Percentiles rank a stretch among this genome's conserved stretches.
Conservation (phyloP, 1,284 basidiomycete genomes). For the Marasmius sp. region DNA sequence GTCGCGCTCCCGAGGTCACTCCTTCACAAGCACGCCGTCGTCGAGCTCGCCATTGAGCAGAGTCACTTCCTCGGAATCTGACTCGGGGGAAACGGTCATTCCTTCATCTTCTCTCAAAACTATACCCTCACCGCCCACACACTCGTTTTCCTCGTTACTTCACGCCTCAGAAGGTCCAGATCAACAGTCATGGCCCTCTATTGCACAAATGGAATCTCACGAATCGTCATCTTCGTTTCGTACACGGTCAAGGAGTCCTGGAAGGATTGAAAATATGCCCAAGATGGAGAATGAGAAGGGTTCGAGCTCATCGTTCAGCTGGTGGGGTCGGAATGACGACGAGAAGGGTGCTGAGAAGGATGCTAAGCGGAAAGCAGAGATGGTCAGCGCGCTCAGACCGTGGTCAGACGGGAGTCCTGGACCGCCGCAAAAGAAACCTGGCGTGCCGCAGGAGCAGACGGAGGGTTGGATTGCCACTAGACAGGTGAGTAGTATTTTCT, state of each 20-base stretch:
- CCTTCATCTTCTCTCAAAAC: neutral
- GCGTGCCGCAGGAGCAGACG: constrained; percentile 48
- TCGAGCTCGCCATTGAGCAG: constrained; percentile 5
- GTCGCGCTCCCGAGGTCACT: neutral
- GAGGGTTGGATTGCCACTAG: constrained; percentile 48
- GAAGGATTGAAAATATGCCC: neutral
- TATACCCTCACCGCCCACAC: neutral
- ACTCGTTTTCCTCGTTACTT: neutral
- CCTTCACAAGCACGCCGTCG: neutral
- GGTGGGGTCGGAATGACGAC: neutral
- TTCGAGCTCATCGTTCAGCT: neutral
- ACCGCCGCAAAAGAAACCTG: constrained; percentile 27
- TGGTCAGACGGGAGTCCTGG: constrained; percentile 4
- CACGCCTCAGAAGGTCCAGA: neutral
- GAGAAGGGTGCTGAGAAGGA: neutral
- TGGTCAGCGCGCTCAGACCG: neutral
- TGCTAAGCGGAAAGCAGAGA: neutral
- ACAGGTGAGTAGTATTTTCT: constrained; percentile 34
- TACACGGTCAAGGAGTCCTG: constrained; percentile 1
- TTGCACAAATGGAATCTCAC: neutral
- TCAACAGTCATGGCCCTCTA: no score
- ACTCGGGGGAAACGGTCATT: neutral
- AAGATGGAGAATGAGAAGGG: neutral
- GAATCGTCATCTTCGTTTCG: neutral
- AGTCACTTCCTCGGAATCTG: neutral